These are phyloP conservation scores for Cryphonectria naterciae DNA, from an alignment of 2,329 filamentous ascomycete genomes.

Conservation along the genomic window DNA sequence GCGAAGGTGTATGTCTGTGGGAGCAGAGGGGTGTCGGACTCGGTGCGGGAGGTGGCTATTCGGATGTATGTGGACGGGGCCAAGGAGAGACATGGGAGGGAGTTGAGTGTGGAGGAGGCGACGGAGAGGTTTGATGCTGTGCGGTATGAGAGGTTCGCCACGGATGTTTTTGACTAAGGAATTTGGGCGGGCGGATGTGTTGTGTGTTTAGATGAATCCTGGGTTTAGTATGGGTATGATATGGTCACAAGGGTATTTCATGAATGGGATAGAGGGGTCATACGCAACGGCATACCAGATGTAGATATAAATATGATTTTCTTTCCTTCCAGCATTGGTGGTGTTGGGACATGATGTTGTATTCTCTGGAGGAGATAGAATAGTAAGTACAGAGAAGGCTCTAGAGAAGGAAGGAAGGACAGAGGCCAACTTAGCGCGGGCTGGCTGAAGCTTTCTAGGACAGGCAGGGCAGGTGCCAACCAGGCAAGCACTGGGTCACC, in stretches of 20 bases:
- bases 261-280: not conserved
- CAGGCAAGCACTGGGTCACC: too few relatives aligned
- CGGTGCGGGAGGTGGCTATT: conserved; percentile 42
- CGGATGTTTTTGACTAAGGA: conserved; percentile 61
- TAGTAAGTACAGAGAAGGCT: too few relatives aligned
- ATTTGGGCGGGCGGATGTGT: too few relatives aligned
- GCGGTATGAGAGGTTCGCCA: conserved; percentile 60
- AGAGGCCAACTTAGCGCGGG: too few relatives aligned
- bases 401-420: too few relatives aligned
- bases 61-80: conserved; percentile 41
- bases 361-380: too few relatives aligned
- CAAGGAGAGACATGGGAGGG: conserved; percentile 36
- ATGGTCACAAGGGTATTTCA: not conserved
- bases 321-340: too few relatives aligned
- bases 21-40: conserved; percentile 48
- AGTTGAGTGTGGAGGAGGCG: conserved; percentile 34
- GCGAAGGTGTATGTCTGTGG: conserved; percentile 67
- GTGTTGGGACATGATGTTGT: not conserved
- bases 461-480: not conserved
- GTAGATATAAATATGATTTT: not conserved
- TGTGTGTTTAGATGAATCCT: not conserved
- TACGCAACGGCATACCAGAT: not conserved
- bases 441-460: not conserved
- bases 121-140: conserved; percentile 53
- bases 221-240: not conserved